A percentile compares a stretch with the other conserved stretches of the same genome.
Conservation (phyloP, 345 rosid species). For the Camelina sativa region DNA sequence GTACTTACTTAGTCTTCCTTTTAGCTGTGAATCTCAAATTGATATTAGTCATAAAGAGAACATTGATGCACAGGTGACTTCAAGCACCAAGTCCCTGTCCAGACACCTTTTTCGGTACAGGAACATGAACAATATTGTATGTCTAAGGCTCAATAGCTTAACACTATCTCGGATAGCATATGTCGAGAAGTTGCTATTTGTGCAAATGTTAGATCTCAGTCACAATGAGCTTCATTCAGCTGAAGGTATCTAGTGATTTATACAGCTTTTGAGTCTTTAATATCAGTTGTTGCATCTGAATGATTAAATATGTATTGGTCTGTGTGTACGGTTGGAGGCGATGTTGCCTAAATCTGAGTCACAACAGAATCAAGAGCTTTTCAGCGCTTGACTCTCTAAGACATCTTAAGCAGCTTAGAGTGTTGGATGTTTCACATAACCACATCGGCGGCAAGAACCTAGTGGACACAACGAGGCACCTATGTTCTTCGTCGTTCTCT, state of each 20-base stretch:
- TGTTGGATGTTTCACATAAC: neutral
- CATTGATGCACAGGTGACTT: conserved; percentile 46
- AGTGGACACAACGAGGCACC: conserved; percentile 3
- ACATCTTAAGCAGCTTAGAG: neutral
- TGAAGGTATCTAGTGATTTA: neutral
- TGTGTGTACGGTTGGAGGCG: neutral
- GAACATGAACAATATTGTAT: conserved; percentile 44
- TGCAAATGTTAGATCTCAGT: conserved; percentile 1
- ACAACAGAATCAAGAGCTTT: neutral
- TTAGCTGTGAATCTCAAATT: too few relatives aligned
- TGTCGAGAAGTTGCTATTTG: neutral
- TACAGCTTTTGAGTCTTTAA: neutral
- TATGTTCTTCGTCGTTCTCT: neutral
- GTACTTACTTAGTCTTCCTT: neutral
- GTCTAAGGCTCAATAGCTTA: conserved; percentile 52
- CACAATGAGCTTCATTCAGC: neutral
- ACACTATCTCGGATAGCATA: neutral
- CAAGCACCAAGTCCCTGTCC: conserved; percentile 51
- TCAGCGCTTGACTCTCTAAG: neutral
- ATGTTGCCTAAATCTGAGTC: neutral
- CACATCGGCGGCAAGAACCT: neutral
- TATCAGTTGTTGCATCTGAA: neutral
- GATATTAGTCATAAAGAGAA: too few relatives aligned
- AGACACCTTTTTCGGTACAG: conserved; percentile 49
- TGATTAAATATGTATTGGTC: neutral